Conservation (phyloP, 2,329 filamentous ascomycete genomes). For the Verticillium longisporum region DNA sequence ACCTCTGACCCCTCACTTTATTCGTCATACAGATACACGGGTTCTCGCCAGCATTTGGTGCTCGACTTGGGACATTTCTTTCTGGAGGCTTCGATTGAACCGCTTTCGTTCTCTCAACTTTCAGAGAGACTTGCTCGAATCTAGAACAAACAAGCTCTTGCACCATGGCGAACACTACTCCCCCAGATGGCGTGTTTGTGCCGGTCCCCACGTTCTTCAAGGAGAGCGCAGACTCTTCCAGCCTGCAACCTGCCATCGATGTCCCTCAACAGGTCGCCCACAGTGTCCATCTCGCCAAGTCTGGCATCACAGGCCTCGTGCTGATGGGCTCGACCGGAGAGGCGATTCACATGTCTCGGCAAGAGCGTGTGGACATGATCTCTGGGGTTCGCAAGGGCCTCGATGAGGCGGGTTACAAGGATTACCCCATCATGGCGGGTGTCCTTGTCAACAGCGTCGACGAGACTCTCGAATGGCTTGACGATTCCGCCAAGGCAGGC, state of each 20-base stretch:
- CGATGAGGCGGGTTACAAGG: constrained; percentile 46
- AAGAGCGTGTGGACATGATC: constrained; percentile 49
- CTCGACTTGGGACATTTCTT: background rate
- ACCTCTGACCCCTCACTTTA: background rate
- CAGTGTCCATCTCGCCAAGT: constrained; percentile 51
- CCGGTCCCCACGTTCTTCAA: constrained; percentile 58
- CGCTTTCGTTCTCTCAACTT: background rate
- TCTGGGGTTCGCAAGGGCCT: constrained; percentile 45
- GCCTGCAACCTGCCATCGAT: constrained; percentile 45
- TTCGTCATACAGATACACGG: background rate
- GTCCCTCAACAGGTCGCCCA: constrained; percentile 50
- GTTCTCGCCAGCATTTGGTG: background rate
- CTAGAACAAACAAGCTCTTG: background rate
- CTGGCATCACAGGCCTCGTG: constrained; percentile 54
- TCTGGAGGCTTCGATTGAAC: background rate
- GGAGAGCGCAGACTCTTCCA: constrained; percentile 28
- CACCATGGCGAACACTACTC: constrained; percentile 3
- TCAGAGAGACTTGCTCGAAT: background rate
- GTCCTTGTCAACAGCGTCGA: constrained; percentile 50
- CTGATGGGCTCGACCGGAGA: constrained; percentile 58
- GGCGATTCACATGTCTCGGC: constrained; percentile 51
- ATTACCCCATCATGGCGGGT: constrained; percentile 47
- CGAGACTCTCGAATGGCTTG: constrained; percentile 46
- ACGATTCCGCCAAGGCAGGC: constrained; percentile 48
- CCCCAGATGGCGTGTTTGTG: constrained; percentile 46